A percentile compares a stretch with the other conserved stretches of the same genome.
Conservation (phyloP, 306 rosid species). For the Dalbergia oliveri region DNA sequence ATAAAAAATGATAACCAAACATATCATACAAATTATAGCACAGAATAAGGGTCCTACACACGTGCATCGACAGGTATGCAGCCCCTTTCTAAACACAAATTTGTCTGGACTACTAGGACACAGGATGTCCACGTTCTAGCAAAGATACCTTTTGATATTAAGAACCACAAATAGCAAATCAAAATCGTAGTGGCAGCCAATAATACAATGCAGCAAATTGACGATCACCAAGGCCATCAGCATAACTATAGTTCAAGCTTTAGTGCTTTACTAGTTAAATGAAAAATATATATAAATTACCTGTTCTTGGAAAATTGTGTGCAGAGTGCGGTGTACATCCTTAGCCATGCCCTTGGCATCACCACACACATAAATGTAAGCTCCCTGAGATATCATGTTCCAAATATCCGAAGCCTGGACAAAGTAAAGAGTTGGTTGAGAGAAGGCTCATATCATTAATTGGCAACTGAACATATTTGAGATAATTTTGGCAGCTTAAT, state of each 20-base stretch:
- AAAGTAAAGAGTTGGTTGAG: constrained; percentile 39
- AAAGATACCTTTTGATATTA: constrained; percentile 1
- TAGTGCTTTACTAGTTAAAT: not conserved
- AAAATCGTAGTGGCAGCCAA: constrained; percentile 6
- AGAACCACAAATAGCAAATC: constrained; percentile 12
- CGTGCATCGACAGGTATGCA: not conserved
- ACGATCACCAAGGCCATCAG: constrained; percentile 18
- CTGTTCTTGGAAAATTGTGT: constrained; percentile 88
- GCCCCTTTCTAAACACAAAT: constrained; percentile 20
- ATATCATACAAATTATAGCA: not conserved
- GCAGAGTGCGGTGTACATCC: constrained; percentile 95
- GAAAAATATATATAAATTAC: constrained; percentile 47
- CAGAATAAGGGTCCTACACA: not conserved
- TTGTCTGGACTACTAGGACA: not conserved
- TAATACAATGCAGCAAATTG: constrained; percentile 37
- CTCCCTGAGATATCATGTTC: constrained; percentile 86
- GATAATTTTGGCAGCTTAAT: not conserved
- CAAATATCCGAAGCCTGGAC: constrained; percentile 91
- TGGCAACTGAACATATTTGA: constrained; percentile 14
- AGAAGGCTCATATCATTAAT: not conserved
- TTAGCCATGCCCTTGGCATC: constrained; percentile 99
- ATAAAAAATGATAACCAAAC: too few relatives aligned
- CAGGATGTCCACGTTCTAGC: not conserved
- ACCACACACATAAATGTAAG: constrained; percentile 91
- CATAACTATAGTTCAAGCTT: not conserved